These are phyloP conservation scores for Lolium perenne DNA, from an alignment of 176 grass and related monocot species.

Conservation along the genomic window DNA sequence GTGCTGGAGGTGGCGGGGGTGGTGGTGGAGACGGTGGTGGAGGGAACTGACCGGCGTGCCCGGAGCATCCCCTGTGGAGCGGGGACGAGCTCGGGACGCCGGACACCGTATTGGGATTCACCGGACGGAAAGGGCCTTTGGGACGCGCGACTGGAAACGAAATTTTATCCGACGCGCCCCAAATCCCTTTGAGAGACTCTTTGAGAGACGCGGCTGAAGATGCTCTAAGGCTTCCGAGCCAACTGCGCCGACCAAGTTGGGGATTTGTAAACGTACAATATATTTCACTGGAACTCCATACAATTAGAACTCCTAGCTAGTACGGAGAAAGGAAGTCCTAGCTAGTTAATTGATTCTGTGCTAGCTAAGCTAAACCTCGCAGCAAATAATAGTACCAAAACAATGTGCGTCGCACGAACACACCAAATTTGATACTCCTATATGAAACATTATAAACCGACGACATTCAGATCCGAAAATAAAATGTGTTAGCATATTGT, in stretches of 20 bases:
- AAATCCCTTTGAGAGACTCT: too few species aligned
- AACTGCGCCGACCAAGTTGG: slow-evolving; percentile 22
- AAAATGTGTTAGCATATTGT: not conserved
- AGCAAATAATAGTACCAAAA: slow-evolving; percentile 9
- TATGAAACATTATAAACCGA: not conserved
- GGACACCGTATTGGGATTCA: too few species aligned
- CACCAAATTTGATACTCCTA: not conserved
- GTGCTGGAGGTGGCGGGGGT: too few species aligned
- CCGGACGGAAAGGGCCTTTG: too few species aligned
- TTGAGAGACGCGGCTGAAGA: too few species aligned
- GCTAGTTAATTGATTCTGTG: not conserved
- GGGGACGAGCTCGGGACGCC: too few species aligned
- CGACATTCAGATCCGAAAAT: not conserved
- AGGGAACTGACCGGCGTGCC: too few species aligned
- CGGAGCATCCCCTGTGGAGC: too few species aligned
- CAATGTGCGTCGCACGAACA: slow-evolving; percentile 7
- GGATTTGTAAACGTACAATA: not conserved
- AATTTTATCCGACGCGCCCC: too few species aligned
- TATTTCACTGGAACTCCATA: not conserved
- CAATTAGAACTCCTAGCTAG: not conserved
- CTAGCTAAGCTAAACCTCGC: not conserved
- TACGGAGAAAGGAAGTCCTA: not conserved
- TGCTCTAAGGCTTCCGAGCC: not conserved
- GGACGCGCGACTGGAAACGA: too few species aligned
- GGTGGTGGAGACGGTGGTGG: too few species aligned